Base-by-base conservation (phyloP, 2,329 filamentous ascomycete species). In the Neonectria ditissima region DNA sequence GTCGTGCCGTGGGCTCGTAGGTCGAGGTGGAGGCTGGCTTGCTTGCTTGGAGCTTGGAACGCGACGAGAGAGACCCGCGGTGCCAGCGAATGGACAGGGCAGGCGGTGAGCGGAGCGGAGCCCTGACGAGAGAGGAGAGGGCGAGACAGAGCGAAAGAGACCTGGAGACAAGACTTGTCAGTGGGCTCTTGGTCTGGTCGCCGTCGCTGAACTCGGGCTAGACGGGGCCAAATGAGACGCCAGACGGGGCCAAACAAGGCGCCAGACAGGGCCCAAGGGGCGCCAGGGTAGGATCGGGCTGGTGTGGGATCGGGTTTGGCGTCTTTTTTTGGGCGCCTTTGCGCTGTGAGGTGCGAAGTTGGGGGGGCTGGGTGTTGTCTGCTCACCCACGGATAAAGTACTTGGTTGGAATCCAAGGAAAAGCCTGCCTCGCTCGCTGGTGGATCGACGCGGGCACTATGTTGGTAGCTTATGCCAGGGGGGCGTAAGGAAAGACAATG, bases 31-130 rank as follows among this genome's bases (percentile, higher is more conserved):
- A 37, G 34, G 34, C 34, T 37, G 34, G 34, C 34, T 37, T 34
- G 32, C 32, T 34, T 37, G 34, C 5, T 13, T 18, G 41, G 20
- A 52, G 48, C 47, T 57, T 58, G 59, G 64, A 66, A 58, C 53
- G 60, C 52, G 61, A 30, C 37, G 55, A 57, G 59, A 57, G 59
- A 44, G 45, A 41, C 14, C 34, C 34, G 34, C 45, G 56, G 65
- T 63, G 59, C 61, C 65, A 67, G 59, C 60, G 64, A 72, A 69
- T 65, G 70, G 68, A 61, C 65, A 66, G 57, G 71, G 71, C 68
- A 73, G 71, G 71, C 71, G 71, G 69, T 73, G 69, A 73, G 63
- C 61, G 55, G 63, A 61, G 68, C 65, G 69, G 69, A 58, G 56
- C 54, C 37, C 45, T 41, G 48, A 26, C 32, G 54, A 43, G 57